These are phyloP conservation scores for Lipomyces kockii DNA, from an alignment of 805 yeast species.

Conservation along the genomic window DNA sequence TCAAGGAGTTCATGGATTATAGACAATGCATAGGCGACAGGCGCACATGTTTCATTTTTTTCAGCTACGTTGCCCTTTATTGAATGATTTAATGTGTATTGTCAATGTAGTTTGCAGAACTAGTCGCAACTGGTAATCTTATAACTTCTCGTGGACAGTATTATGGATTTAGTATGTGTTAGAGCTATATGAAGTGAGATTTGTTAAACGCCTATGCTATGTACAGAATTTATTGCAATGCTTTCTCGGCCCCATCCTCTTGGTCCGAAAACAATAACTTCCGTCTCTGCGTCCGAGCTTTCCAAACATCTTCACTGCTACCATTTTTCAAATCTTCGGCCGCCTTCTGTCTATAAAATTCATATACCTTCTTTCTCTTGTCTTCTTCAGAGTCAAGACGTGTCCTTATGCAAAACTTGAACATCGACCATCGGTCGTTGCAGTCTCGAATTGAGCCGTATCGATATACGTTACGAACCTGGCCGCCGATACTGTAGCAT, in stretches of 20 bases:
- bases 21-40: not conserved
- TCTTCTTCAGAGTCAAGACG: conserved; percentile 60
- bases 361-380: conserved; percentile 58
- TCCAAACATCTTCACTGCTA: conserved; percentile 87
- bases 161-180: too few species aligned
- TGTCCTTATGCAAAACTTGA: conserved; percentile 78
- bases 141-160: too few species aligned
- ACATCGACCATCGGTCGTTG: conserved; percentile 67
- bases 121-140: too few species aligned
- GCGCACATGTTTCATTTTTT: not conserved
- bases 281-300: conserved; percentile 22
- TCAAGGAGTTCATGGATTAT: not conserved
- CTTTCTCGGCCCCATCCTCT: conserved; percentile 1
- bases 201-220: not conserved
- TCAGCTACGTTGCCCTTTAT: not conserved
- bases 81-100: not conserved
- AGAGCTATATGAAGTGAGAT: not conserved
- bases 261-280: conserved; percentile 13
- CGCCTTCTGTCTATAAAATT: conserved; percentile 68
- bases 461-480: conserved; percentile 78
- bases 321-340: conserved; percentile 65
- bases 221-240: not conserved
- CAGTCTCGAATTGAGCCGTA: conserved; percentile 80
- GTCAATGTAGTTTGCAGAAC: not conserved
- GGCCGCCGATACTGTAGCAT: conserved; percentile 92